Evolutionary conservation across 345 rosid genomes (phyloP), one percentile per base, ranked within the genome.

Genomic region (Citrus sp.): DNA sequence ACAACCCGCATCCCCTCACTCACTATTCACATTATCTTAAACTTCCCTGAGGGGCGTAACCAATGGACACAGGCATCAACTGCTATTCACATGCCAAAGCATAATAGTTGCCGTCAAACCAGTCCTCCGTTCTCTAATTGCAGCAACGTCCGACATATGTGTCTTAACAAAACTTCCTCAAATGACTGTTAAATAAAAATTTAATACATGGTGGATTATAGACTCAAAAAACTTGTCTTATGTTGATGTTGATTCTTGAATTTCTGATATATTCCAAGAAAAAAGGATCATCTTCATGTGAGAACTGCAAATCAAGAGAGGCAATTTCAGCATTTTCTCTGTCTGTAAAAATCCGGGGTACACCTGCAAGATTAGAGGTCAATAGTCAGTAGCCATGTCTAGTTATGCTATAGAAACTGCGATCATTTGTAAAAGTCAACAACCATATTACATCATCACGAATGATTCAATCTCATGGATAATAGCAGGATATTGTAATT

Each of bases 181-280:
- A 54, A 2, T 18, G 58, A 54, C 4, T 5, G 58, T 4, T 54
- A 54, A 54, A 54, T 54, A 7, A 54, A 54, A 54, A 16, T 18
- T 54, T 16, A 49, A 37, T 55, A 58, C 12, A 56, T 12, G 7
- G 42, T 5, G 30, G 34, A 77, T 7, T 14, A 61, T 2, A 72
- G 32, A 68, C 82, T 87, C 80, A 93, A 76, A 86, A 88, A 62
- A 93, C 97, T 85, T 92, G 96, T 86, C 97, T 89, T 73, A 91
- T 95, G 76, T 93, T 95, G 76, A 95, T 88, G 84, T 95, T 92
- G 87, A 93, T 90, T 84, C 99, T 93, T 64, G 95, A 93, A 73
- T 86, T 87, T 89, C 85, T 87, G 77, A 88, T 86, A 79, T 92
- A 95, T 25, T 95, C 92, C 46, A 88, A 84, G 55, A 87, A 70